A percentile compares a stretch with the other conserved stretches of the same genome.
These are phyloP conservation scores for Torulaspora delbrueckii DNA, from an alignment of 805 yeast species.

Conservation along the genomic window DNA sequence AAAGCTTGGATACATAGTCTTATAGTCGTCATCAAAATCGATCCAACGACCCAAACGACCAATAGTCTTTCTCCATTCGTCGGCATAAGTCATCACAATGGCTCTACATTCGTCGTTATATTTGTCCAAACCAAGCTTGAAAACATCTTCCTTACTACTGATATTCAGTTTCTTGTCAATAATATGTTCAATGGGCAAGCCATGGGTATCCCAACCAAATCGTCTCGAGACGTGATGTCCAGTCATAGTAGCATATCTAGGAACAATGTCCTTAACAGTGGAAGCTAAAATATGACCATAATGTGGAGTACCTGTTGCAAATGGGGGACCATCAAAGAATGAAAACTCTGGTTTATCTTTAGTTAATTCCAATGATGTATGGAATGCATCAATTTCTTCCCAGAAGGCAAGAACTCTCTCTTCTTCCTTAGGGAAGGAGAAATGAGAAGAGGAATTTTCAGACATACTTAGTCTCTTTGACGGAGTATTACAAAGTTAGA, in stretches of 20 bases:
- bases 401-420: constrained; percentile 74
- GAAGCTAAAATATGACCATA: constrained; percentile 97
- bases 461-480: constrained; percentile 27
- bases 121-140: constrained; percentile 88
- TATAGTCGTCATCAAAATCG: constrained; percentile 97
- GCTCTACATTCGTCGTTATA: constrained; percentile 93
- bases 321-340: constrained; percentile 98
- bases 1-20: constrained; percentile 89
- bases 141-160: constrained; percentile 89
- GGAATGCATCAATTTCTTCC: constrained; percentile 94
- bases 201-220: constrained; percentile 99
- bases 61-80: constrained; percentile 89
- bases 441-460: constrained; percentile 35
- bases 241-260: constrained; percentile 96
- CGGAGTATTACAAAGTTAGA: neutral
- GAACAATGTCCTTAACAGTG: constrained; percentile 94
- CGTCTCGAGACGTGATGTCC: constrained; percentile 95
- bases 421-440: constrained; percentile 86
- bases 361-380: constrained; percentile 73
- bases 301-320: constrained; percentile 99
- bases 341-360: constrained; percentile 84
- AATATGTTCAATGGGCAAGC: constrained; percentile 96
- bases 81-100: constrained; percentile 96
- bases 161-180: constrained; percentile 96
- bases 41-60: constrained; percentile 98